Conservation (phyloP, 2,329 filamentous ascomycete species). For the Laburnicola sp. region DNA sequence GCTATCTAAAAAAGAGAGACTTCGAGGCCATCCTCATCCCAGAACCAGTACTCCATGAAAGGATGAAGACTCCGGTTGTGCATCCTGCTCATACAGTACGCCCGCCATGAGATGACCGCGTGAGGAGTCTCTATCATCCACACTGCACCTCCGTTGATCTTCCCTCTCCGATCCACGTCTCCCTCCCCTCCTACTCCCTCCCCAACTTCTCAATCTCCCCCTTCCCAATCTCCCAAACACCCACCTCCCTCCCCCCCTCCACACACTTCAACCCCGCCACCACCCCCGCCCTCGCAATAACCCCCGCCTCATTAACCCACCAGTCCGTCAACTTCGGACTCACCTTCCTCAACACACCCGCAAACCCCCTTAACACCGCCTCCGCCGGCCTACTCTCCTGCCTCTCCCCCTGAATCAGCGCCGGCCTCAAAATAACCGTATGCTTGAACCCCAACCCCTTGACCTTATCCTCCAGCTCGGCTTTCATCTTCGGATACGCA, state of each 20-base stretch:
- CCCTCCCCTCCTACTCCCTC: conserved; percentile 33
- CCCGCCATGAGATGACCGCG: too few relatives aligned
- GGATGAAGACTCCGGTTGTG: too few relatives aligned
- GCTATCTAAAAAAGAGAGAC: too few relatives aligned
- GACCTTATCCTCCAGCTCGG: conserved; percentile 79
- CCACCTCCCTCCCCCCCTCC: conserved; percentile 59
- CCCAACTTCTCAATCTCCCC: conserved; percentile 69
- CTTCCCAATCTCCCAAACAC: conserved; percentile 64
- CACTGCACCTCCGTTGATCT: background rate
- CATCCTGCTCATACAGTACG: too few relatives aligned
- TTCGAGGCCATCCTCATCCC: too few relatives aligned
- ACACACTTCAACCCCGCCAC: conserved; percentile 57
- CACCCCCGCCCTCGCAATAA: conserved; percentile 71
- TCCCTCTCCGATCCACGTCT: background rate
- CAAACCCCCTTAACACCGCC: conserved; percentile 58
- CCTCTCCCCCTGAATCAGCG: conserved; percentile 72
- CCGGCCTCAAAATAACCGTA: conserved; percentile 73
- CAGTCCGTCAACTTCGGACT: conserved; percentile 59
- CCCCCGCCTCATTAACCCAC: conserved; percentile 72
- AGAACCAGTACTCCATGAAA: too few relatives aligned
- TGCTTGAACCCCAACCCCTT: conserved; percentile 74
- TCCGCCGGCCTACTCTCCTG: conserved; percentile 64
- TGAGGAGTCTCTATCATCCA: too few relatives aligned
- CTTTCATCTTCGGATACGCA: conserved; percentile 74
- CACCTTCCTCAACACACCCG: conserved; percentile 57